phyloP scores from a whole-genome alignment of 1,139 yeast species.

The Petasospora fabianii region DNA sequence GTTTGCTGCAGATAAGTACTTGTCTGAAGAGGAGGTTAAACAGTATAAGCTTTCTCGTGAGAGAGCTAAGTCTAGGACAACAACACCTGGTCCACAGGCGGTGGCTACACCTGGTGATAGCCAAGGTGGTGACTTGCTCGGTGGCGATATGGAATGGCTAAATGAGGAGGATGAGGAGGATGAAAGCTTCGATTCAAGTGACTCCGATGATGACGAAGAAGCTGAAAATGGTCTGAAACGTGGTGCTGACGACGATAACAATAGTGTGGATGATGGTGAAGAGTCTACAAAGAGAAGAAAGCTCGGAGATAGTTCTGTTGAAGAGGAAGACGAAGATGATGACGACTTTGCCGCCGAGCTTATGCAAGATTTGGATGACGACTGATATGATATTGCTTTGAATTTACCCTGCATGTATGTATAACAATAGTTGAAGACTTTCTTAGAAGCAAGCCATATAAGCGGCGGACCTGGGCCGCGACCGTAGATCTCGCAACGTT shows the following conservation, averaged over 20 bases:
- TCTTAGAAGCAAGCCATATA: no score
- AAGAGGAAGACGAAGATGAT: slow-evolving; percentile 20
- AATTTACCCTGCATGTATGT: not conserved
- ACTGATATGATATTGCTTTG: not conserved
- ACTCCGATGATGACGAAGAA: slow-evolving; percentile 32
- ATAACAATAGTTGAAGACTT: no score
- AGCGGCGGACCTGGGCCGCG: no score
- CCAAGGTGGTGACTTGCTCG: slow-evolving; percentile 24
- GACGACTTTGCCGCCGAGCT: slow-evolving; percentile 26
- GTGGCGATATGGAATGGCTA: slow-evolving; percentile 31
- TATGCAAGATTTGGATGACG: slow-evolving; percentile 21
- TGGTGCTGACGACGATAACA: slow-evolving; percentile 19
- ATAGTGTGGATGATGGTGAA: no score
- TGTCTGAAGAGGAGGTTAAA: slow-evolving; percentile 35
- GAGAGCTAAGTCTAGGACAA: slow-evolving; percentile 8
- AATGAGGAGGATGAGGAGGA: slow-evolving; percentile 30
- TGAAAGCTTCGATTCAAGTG: slow-evolving; percentile 19
- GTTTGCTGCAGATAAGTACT: slow-evolving; percentile 38
- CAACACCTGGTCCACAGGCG: not conserved
- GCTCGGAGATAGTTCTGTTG: no score
- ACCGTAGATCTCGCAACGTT: no score
- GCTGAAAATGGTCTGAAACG: slow-evolving; percentile 25
- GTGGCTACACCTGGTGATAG: slow-evolving; percentile 10
- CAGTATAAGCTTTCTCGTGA: slow-evolving; percentile 28
- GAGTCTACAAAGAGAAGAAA: slow-evolving; percentile 11